phyloP scores from a whole-genome alignment of 768 basidiomycete species.

The Suillus fuscotomentosus region DNA sequence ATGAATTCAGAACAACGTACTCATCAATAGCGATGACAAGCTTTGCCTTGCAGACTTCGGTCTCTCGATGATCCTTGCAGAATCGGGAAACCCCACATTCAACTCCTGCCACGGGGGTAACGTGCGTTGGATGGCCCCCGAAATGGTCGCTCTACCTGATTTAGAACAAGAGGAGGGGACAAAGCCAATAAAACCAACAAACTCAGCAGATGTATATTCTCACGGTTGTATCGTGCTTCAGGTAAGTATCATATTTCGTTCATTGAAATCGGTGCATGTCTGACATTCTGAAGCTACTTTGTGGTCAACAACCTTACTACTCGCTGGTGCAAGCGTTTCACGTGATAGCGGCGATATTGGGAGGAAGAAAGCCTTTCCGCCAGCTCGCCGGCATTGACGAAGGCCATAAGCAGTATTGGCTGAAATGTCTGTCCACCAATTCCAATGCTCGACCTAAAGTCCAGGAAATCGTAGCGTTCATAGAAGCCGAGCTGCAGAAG shows the following conservation, averaged over 20 bases:
- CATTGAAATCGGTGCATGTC: no score
- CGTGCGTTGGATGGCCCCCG: constrained; percentile 39
- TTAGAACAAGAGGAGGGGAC: not conserved
- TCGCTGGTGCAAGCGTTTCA: not conserved
- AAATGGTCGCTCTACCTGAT: constrained; percentile 21
- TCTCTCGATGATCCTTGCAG: constrained; percentile 19
- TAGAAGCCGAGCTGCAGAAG: not conserved
- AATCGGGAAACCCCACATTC: constrained; percentile 12
- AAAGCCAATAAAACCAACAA: constrained; percentile 16
- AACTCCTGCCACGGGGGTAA: constrained; percentile 27
- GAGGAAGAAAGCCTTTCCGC: not conserved
- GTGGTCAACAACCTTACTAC: not conserved
- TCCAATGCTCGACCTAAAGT: not conserved
- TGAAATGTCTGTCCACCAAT: not conserved
- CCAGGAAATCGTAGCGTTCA: not conserved
- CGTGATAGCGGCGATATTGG: not conserved
- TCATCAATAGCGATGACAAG: constrained; percentile 10
- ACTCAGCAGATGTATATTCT: constrained; percentile 33
- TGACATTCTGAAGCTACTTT: not conserved
- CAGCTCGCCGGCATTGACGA: not conserved
- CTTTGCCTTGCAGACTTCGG: constrained; percentile 33
- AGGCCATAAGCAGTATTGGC: not conserved
- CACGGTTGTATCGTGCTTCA: constrained; percentile 36
- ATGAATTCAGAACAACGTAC: constrained; percentile 19
- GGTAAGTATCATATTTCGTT: constrained; percentile 9